Conservation (phyloP, 495 filamentous ascomycete species). For the Neurospora sp. region DNA sequence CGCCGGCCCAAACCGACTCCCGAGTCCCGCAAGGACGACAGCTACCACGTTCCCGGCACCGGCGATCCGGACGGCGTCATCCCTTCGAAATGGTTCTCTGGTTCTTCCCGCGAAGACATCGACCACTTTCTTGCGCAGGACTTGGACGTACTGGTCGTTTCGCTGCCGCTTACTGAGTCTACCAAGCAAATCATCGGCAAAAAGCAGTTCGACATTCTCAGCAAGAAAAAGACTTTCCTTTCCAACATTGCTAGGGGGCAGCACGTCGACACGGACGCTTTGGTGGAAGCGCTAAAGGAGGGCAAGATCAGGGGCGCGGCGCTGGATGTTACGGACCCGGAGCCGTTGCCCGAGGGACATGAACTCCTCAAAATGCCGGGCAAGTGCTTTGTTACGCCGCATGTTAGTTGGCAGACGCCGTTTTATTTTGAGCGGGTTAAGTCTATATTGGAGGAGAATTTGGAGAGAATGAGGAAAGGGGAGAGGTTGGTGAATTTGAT, state of each 20-base stretch:
- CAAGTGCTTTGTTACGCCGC: constrained; percentile 71
- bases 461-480: constrained; percentile 19
- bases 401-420: constrained; percentile 55
- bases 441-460: constrained; percentile 36
- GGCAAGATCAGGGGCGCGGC: constrained; percentile 59
- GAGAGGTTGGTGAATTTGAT: constrained; percentile 20
- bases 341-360: constrained; percentile 62
- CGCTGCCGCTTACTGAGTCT: constrained; percentile 59
- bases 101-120: constrained; percentile 47
- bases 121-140: constrained; percentile 57
- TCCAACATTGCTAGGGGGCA: constrained; percentile 67
- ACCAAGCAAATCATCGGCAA: constrained; percentile 53
- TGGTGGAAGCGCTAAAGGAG: constrained; percentile 52
- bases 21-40: constrained; percentile 47
- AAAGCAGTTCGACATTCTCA: constrained; percentile 58
- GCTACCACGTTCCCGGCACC: constrained; percentile 63
- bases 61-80: constrained; percentile 67
- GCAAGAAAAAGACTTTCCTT: constrained; percentile 47
- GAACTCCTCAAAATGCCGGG: constrained; percentile 57
- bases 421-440: constrained; percentile 51
- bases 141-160: constrained; percentile 66
- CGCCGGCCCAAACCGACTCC: constrained; percentile 47
- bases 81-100: constrained; percentile 64
- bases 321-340: constrained; percentile 79
- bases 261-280: constrained; percentile 58